phyloP scores from a whole-genome alignment of 2,329 filamentous ascomycete genomes.

The Furcasterigmium sp. region DNA sequence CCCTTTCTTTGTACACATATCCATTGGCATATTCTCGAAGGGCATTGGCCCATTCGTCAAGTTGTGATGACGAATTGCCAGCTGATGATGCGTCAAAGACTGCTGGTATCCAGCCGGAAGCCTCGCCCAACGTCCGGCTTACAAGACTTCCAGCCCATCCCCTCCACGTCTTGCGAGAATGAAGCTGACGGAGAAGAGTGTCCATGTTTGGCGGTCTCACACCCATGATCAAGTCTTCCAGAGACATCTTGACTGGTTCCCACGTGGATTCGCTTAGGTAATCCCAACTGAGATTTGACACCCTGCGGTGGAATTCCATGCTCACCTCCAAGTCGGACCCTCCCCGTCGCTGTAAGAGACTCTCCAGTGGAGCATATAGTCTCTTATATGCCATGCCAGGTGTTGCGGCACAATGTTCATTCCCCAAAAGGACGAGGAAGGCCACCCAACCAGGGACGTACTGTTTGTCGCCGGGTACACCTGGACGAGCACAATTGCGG shows the following conservation, averaged over 20 bases:
- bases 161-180: background rate
- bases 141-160: background rate
- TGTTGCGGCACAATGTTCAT: background rate
- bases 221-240: background rate
- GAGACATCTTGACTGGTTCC: background rate
- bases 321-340: background rate
- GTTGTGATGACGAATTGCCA: background rate
- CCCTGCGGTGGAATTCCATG: background rate
- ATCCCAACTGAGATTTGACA: too few species aligned
- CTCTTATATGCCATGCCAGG: background rate
- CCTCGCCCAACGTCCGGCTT: background rate
- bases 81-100: background rate
- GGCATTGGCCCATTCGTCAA: too few species aligned
- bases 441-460: background rate
- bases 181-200: background rate
- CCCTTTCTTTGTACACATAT: background rate
- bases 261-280: background rate
- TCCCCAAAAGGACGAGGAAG: background rate
- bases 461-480: background rate
- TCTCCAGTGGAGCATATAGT: background rate
- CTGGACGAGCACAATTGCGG: background rate
- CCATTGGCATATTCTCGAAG: background rate
- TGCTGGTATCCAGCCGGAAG: background rate
- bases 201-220: background rate
- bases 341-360: background rate